These are phyloP conservation scores for Strobilomyces dryophilus DNA, from an alignment of 768 basidiomycete genomes.

Conservation along the genomic window DNA sequence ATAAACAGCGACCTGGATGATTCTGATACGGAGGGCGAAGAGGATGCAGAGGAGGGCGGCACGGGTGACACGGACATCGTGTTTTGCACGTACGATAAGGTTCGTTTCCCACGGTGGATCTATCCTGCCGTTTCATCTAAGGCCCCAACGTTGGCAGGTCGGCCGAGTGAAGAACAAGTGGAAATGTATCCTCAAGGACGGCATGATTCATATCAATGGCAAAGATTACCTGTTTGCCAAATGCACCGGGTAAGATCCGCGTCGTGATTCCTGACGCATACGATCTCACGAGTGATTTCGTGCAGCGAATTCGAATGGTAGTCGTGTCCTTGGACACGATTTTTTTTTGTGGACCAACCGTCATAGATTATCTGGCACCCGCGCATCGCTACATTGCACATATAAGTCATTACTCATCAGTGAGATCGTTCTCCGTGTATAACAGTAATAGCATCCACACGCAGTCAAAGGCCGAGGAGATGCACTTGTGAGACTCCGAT, in stretches of 20 bases:
- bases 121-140: not conserved
- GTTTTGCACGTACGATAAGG: slow-evolving; percentile 99
- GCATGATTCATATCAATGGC: slow-evolving; percentile 95
- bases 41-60: slow-evolving; percentile 74
- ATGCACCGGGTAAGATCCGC: slow-evolving; percentile 80
- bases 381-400: slow-evolving; percentile 22
- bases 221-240: slow-evolving; percentile 97
- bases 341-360: slow-evolving; percentile 1
- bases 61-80: slow-evolving; percentile 85
- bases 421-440: slow-evolving; percentile 20
- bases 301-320: slow-evolving; percentile 47
- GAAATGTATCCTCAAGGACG: slow-evolving; percentile 97
- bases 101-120: slow-evolving; percentile 30
- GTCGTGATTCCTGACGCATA: not conserved
- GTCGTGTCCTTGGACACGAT: slow-evolving; percentile 3
- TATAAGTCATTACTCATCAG: slow-evolving; percentile 19
- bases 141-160: slow-evolving; percentile 54
- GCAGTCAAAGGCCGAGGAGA: slow-evolving; percentile 2
- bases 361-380: slow-evolving; percentile 22
- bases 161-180: slow-evolving; percentile 99
- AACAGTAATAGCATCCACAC: slow-evolving; percentile 16
- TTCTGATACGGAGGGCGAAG: slow-evolving; percentile 83
- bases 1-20: slow-evolving; percentile 98
- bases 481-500: not conserved
- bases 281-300: not conserved